These are phyloP conservation scores for Theobroma cacao DNA, from an alignment of 345 rosid genomes.

Conservation along the genomic window DNA sequence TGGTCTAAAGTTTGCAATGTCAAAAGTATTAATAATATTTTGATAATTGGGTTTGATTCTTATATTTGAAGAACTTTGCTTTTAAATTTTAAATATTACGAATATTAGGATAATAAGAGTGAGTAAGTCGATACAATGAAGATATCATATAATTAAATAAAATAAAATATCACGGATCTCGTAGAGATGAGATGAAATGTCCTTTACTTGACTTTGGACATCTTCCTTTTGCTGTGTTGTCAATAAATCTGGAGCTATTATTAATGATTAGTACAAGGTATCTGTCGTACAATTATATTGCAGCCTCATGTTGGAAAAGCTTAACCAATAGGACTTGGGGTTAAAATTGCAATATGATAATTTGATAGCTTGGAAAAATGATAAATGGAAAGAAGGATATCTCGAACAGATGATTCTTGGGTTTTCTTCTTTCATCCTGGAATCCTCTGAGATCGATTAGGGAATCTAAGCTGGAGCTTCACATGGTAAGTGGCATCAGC, in stretches of 20 bases:
- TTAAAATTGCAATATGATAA: not conserved
- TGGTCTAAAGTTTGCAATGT: too few relatives aligned
- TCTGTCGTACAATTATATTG: not conserved
- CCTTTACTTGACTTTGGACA: too few relatives aligned
- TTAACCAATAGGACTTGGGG: not conserved
- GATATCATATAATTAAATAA: too few relatives aligned
- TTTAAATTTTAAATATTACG: too few relatives aligned
- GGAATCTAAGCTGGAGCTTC: conserved; percentile 70
- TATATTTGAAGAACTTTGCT: too few relatives aligned
- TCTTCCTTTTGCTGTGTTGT: too few relatives aligned
- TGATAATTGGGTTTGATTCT: too few relatives aligned
- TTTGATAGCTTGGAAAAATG: not conserved
- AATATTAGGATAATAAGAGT: too few relatives aligned
- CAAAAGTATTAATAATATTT: too few relatives aligned
- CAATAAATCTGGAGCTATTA: not conserved
- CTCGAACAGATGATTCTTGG: not conserved
- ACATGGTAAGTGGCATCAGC: conserved; percentile 54
- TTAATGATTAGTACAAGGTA: not conserved
- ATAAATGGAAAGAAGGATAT: not conserved
- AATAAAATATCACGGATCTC: too few relatives aligned
- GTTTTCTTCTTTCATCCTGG: conserved; percentile 46
- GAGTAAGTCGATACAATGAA: too few relatives aligned
- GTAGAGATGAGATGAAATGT: too few relatives aligned
- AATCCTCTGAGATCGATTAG: conserved; percentile 43
- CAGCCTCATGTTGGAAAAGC: not conserved